Evolutionary conservation across 345 rosid species (phyloP), one percentile per base, ranked within the genome.

Genomic region (Pugionium cornutum): DNA sequence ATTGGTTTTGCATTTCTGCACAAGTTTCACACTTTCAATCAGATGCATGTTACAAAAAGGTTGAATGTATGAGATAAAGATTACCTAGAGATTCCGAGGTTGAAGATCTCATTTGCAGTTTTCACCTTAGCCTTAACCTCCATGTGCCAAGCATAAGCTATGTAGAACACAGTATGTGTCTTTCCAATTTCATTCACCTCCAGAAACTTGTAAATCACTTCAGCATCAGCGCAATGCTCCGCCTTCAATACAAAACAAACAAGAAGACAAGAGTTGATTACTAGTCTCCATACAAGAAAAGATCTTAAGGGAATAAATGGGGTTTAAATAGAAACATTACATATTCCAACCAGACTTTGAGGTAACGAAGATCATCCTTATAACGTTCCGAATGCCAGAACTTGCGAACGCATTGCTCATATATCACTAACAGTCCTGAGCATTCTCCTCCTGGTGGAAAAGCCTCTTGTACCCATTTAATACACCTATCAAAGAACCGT

Each of bases 291-390:
- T 18, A 18, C 18, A 18, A 18, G 18, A 18, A 18, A 18, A 18
- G 0, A 18, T 18, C 18, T 18, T 18, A 18, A 18, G 0, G 18
- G 18, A 18, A 18, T 18, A 18, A 18, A 18, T 0, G 18, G 18
- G 18, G 18, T 18, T 18, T 18, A 34, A 48, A n/a, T 28, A 3
- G 35, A 63, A 61, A 48, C 69, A 87, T 62, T 70, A 88, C 99
- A 69, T 94, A 94, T 88, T 94, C 96, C 62, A 94, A 70, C 99
- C 97, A 94, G n/a, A 86, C 79, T 85, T 90, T 94, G 66, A 90
- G 96, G 70, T 90, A 94, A 54, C 99, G 97, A 37, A 86, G 84
- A 76, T 94, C 99, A 43, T 88, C 83, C 84, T 79, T 94, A 78
- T 90, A 88, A 51, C 66, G 80, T 2, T 86, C 87, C 0, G 81